Percentiles rank a stretch among this genome's conserved stretches.
phyloP scores from a whole-genome alignment of 768 basidiomycete genomes.

The Collybia nuda region DNA sequence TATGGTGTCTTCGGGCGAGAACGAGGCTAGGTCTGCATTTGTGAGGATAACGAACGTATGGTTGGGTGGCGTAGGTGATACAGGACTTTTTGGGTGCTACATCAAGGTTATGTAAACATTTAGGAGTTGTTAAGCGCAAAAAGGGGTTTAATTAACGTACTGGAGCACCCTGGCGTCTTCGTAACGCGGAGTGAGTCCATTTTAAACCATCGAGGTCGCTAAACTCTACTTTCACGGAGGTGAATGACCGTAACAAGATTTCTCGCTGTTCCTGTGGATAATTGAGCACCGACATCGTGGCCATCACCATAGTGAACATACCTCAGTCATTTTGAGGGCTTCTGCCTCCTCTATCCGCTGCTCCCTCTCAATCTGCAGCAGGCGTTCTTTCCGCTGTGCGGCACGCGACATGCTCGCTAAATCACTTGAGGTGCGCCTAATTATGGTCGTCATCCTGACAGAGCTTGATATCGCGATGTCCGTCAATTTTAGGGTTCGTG shows the following conservation, averaged over 20 bases:
- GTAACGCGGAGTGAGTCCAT: conserved; percentile 28
- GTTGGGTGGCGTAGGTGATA: neutral
- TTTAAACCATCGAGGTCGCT: conserved; percentile 59
- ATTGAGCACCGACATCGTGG: neutral
- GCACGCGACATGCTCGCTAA: conserved; percentile 33
- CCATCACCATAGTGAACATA: conserved; percentile 16
- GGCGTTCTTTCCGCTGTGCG: conserved; percentile 43
- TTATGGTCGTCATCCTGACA: conserved; percentile 5
- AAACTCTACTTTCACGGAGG: conserved; percentile 59
- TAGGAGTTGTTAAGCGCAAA: neutral
- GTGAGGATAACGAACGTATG: conserved; percentile 33
- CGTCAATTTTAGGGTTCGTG: too few species aligned
- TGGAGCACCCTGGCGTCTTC: conserved; percentile 21
- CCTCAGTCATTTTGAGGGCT: conserved; percentile 59
- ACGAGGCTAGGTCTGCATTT: conserved; percentile 31
- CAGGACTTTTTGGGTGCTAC: neutral
- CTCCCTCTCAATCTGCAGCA: conserved; percentile 52
- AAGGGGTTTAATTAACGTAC: neutral
- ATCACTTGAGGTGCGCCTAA: conserved; percentile 15
- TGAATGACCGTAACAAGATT: conserved; percentile 42
- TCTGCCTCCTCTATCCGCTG: conserved; percentile 54
- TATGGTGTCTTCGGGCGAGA: conserved; percentile 38
- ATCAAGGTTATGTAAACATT: too few species aligned
- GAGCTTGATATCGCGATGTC: neutral
- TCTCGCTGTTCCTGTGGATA: conserved; percentile 38